Evolutionary conservation across 805 yeast genomes (phyloP).

Genomic region (Schwanniomyces occidentalis): DNA sequence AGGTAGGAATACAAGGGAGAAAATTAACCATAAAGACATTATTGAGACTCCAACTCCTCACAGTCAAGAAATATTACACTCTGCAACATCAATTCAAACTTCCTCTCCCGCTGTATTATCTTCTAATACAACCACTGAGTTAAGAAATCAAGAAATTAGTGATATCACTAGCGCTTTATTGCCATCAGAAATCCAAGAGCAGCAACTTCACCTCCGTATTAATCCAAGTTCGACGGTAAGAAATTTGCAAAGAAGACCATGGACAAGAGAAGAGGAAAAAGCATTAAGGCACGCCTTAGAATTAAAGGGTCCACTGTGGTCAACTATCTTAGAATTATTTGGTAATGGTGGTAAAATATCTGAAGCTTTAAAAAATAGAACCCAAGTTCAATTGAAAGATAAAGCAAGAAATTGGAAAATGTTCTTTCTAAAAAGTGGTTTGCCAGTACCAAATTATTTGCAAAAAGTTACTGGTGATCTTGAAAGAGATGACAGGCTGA

Average conservation of each 20-base stretch:
- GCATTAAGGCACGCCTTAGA: conserved; percentile 81
- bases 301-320: conserved; percentile 90
- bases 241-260: conserved; percentile 55
- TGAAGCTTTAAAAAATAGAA: conserved; percentile 82
- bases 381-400: conserved; percentile 91
- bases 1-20: conserved; percentile 21
- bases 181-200: conserved; percentile 46
- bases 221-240: conserved; percentile 29
- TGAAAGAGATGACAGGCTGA: conserved; percentile 52
- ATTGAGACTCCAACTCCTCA: conserved; percentile 17
- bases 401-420: conserved; percentile 96
- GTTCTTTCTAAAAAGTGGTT: conserved; percentile 72
- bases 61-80: conserved; percentile 19
- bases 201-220: conserved; percentile 40
- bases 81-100: conserved; percentile 6
- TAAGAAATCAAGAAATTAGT: conserved; percentile 19
- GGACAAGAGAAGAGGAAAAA: conserved; percentile 88
- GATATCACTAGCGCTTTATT: conserved; percentile 34
- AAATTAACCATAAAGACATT: conserved; percentile 6
- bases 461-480: conserved; percentile 85
- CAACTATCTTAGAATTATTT: conserved; percentile 82
- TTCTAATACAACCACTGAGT: conserved; percentile 4
- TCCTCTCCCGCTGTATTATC: conserved; percentile 3
- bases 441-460: conserved; percentile 78
- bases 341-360: conserved; percentile 91